A percentile compares a stretch with the other conserved stretches of the same genome.
Evolutionary conservation across 148 eudicot species (phyloP).

Genomic region (Euryodendron excelsum): DNA sequence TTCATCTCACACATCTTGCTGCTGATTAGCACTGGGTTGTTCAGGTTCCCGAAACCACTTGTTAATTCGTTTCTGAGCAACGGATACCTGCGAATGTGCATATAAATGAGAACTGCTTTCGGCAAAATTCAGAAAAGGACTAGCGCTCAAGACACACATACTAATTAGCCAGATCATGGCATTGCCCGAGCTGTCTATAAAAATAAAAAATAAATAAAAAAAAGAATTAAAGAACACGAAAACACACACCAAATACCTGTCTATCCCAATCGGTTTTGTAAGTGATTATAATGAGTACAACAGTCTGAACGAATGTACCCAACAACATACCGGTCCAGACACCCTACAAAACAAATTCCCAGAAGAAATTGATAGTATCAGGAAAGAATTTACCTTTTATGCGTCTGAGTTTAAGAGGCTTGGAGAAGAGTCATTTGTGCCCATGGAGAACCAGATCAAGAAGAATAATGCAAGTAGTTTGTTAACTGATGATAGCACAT

Average conservation of each 20-base stretch:
- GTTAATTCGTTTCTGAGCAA: conserved; percentile 28
- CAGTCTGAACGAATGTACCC: conserved; percentile 42
- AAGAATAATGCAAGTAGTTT: no score
- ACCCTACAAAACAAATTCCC: conserved; percentile 29
- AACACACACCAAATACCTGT: conserved; percentile 20
- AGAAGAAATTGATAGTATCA: no score
- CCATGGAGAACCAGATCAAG: no score
- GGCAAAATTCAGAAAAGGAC: no score
- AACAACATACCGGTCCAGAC: conserved; percentile 51
- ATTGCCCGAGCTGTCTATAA: no score
- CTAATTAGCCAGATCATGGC: no score
- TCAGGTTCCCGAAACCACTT: conserved; percentile 33
- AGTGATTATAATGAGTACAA: conserved; percentile 36
- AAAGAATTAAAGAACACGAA: neutral
- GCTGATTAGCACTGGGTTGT: neutral
- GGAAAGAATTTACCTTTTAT: no score
- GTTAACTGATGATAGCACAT: no score
- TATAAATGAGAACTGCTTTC: neutral
- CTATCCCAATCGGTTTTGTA: conserved; percentile 49
- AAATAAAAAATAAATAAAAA: neutral
- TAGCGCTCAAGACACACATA: neutral
- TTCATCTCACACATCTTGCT: neutral
- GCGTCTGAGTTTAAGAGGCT: no score
- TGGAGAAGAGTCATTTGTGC: no score
- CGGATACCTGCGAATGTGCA: conserved; percentile 21